A percentile compares a stretch with the other conserved stretches of the same genome.
phyloP scores from a whole-genome alignment of 768 basidiomycete genomes.

The Pisolithus sp. region DNA sequence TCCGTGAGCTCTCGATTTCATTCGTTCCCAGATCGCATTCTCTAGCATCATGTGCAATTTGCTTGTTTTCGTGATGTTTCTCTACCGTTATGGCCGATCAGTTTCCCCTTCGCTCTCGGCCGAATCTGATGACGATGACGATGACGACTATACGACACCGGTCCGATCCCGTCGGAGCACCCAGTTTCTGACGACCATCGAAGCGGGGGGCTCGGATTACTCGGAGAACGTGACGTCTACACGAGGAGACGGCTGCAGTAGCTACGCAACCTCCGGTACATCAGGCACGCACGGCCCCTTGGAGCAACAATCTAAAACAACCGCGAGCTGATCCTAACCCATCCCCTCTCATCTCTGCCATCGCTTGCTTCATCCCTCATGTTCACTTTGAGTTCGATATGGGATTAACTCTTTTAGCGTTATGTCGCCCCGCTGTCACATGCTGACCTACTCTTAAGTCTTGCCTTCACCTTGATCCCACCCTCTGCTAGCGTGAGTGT shows the following conservation, averaged over 20 bases:
- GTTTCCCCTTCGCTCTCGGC: neutral
- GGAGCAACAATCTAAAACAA: neutral
- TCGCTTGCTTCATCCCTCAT: no score
- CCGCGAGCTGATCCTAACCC: neutral
- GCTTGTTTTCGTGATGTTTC: constrained; percentile 14
- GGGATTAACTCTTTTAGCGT: no score
- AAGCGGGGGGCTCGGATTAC: neutral
- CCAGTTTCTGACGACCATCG: constrained; percentile 10
- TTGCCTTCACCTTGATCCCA: no score
- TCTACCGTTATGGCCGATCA: constrained; percentile 9
- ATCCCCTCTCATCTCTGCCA: no score
- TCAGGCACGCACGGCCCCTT: no score
- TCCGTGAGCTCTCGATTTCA: neutral
- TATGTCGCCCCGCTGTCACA: no score
- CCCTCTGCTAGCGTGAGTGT: no score
- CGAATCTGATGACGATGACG: constrained; percentile 5
- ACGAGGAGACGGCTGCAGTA: neutral
- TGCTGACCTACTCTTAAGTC: no score
- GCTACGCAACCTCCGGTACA: neutral
- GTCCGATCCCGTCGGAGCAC: neutral
- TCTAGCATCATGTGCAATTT: constrained; percentile 16
- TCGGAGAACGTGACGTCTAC: neutral
- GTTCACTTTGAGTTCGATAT: no score
- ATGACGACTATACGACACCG: constrained; percentile 10
- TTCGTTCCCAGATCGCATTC: constrained; percentile 8